Conservation (phyloP, 2,329 filamentous ascomycete genomes). For the Fusarium citri region DNA sequence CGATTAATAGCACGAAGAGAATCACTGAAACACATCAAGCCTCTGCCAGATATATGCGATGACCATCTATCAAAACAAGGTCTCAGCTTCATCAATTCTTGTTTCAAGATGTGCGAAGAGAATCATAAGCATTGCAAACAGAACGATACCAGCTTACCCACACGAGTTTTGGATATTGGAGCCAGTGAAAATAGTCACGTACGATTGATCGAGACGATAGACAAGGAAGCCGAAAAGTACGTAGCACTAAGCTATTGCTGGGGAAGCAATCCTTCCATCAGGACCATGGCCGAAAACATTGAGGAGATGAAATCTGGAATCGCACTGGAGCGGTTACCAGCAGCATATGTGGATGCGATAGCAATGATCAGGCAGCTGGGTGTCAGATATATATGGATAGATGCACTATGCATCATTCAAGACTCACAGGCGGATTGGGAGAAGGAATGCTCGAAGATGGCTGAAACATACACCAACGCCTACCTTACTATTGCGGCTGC, state of each 20-base stretch:
- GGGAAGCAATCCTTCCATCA: conserved; percentile 15
- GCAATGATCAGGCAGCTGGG: conserved; percentile 11
- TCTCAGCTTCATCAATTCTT: conserved; percentile 21
- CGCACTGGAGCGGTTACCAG: conserved; percentile 11
- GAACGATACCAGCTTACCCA: conserved; percentile 2
- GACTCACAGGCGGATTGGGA: conserved; percentile 32
- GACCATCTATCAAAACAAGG: conserved; percentile 25
- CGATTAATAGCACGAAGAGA: neutral
- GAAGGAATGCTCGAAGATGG: conserved; percentile 32
- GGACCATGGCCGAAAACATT: conserved; percentile 3
- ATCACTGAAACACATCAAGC: conserved; percentile 13
- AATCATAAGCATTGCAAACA: conserved; percentile 13
- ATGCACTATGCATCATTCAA: conserved; percentile 38
- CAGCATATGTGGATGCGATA: conserved; percentile 23
- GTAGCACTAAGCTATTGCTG: conserved; percentile 40
- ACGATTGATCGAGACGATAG: conserved; percentile 6
- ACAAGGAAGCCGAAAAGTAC: neutral
- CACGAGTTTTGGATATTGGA: conserved; percentile 31
- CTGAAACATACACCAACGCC: conserved; percentile 29
- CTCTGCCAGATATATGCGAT: conserved; percentile 27
- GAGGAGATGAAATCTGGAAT: conserved; percentile 16
- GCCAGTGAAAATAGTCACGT: neutral
- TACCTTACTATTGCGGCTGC: conserved; percentile 35
- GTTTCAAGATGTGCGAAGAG: conserved; percentile 15
- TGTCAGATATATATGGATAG: conserved; percentile 34